phyloP scores from a whole-genome alignment of 2,329 filamentous ascomycete genomes.

The Penicillium sclerotigenum region DNA sequence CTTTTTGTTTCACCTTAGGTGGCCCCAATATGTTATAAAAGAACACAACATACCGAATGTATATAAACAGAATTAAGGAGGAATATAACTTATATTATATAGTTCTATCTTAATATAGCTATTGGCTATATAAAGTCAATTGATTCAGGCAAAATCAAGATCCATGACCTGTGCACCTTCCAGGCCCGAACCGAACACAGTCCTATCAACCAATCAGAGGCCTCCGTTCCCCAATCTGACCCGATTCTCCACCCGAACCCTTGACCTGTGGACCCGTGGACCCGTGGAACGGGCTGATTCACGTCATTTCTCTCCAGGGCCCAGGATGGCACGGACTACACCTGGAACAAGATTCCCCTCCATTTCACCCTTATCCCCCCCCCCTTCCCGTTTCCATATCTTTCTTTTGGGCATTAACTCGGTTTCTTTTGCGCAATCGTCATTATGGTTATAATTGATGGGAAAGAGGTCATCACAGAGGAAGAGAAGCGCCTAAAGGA shows the following conservation, averaged over 20 bases:
- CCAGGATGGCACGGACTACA: conserved; percentile 1
- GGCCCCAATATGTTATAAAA: not conserved
- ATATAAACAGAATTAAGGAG: not conserved
- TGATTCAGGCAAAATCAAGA: not conserved
- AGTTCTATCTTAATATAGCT: not conserved
- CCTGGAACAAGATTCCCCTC: not conserved
- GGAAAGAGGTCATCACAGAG: conserved; percentile 79
- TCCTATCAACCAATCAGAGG: not conserved
- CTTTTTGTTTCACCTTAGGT: not conserved
- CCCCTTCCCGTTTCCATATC: not conserved
- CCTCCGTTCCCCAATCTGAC: not conserved
- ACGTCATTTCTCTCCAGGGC: conserved; percentile 1
- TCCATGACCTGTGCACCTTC: not conserved
- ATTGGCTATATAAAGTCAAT: not conserved
- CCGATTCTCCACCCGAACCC: not conserved
- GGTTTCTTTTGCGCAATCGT: not conserved
- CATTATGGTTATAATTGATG: conserved; percentile 83
- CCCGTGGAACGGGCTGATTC: not conserved
- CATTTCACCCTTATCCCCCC: no score
- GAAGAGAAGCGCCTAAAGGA: conserved; percentile 89
- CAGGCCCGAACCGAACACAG: not conserved
- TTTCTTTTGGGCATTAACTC: not conserved
- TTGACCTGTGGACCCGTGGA: not conserved
- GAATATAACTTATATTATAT: not conserved
- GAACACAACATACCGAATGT: not conserved